phyloP scores from a whole-genome alignment of 2,329 filamentous ascomycete genomes.

The Myriosclerotinia curreyana region DNA sequence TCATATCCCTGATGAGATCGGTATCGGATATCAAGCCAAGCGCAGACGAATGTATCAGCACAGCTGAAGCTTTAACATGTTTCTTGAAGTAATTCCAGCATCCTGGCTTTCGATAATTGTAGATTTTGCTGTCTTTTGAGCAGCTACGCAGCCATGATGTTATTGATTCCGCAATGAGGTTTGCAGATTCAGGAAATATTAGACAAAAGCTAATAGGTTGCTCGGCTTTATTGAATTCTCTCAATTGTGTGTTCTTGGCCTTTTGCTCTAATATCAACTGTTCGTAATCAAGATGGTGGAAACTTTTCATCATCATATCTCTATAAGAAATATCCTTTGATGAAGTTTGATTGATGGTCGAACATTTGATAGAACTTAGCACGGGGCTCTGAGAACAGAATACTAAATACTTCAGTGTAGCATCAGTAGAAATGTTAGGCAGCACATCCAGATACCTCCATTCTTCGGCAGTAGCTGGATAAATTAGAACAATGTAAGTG shows the following conservation, averaged over 20 bases:
- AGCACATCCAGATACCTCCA: constrained; percentile 35
- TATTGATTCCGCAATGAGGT: constrained; percentile 42
- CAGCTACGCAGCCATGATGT: constrained; percentile 46
- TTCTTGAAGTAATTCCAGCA: constrained; percentile 49
- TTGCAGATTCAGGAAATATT: constrained; percentile 46
- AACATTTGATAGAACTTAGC: not conserved
- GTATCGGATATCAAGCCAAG: constrained; percentile 27
- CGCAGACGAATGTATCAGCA: constrained; percentile 37
- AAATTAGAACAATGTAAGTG: constrained; percentile 32
- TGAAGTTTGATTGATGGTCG: constrained; percentile 4
- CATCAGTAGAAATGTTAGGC: constrained; percentile 10
- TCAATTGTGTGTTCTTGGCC: not conserved
- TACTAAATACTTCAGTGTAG: constrained; percentile 32
- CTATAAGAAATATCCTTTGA: not conserved
- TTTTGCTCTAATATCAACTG: constrained; percentile 24
- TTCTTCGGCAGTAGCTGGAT: constrained; percentile 32
- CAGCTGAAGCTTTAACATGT: constrained; percentile 25
- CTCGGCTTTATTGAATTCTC: not conserved
- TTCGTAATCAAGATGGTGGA: constrained; percentile 31
- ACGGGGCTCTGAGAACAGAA: constrained; percentile 24
- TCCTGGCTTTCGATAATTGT: constrained; percentile 43
- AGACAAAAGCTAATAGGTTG: constrained; percentile 46
- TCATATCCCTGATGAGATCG: constrained; percentile 25
- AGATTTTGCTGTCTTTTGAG: constrained; percentile 45
- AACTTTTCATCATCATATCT: constrained; percentile 16